phyloP scores from a whole-genome alignment of 805 yeast genomes.

The Barnettozyma salicaria region DNA sequence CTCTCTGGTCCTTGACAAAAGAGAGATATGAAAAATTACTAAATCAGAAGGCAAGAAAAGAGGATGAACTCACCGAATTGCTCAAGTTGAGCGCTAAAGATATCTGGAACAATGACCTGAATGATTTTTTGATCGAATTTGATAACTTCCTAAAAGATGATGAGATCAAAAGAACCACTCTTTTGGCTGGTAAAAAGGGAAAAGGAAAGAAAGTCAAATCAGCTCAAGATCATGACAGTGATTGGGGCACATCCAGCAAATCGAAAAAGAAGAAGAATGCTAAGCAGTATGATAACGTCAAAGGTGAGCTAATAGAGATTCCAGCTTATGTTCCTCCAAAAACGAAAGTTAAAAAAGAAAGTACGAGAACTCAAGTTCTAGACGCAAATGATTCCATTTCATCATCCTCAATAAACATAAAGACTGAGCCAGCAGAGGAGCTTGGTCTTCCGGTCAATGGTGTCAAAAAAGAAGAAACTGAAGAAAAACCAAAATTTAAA shows the following conservation, averaged over 20 bases:
- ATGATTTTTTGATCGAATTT: slow-evolving; percentile 63
- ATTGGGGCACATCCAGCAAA: slow-evolving; percentile 12
- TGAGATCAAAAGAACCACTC: slow-evolving; percentile 47
- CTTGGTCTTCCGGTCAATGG: slow-evolving; percentile 3
- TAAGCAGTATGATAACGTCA: slow-evolving; percentile 15
- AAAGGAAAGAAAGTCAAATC: slow-evolving; percentile 36
- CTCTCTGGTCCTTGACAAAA: slow-evolving; percentile 85
- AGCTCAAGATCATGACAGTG: slow-evolving; percentile 23
- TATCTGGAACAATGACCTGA: slow-evolving; percentile 81
- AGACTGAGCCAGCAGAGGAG: neutral
- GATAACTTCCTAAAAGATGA: slow-evolving; percentile 62
- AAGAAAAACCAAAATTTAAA: slow-evolving; percentile 26
- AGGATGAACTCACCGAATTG: slow-evolving; percentile 60
- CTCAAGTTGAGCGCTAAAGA: slow-evolving; percentile 55
- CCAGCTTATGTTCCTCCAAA: slow-evolving; percentile 25
- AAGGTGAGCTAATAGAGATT: slow-evolving; percentile 22
- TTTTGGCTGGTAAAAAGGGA: slow-evolving; percentile 40
- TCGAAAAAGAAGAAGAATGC: slow-evolving; percentile 17
- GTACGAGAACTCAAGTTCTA: too few species aligned
- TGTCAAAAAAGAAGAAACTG: slow-evolving; percentile 15
- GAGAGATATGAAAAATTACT: slow-evolving; percentile 82
- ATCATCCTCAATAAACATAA: neutral
- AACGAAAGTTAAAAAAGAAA: slow-evolving; percentile 19
- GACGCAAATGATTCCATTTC: too few species aligned
- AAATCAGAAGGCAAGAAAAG: slow-evolving; percentile 65